Percentiles rank a stretch among this genome's conserved stretches.
Evolutionary conservation across 163 green algal species (phyloP).

Genomic region (Prototheca cutis): DNA sequence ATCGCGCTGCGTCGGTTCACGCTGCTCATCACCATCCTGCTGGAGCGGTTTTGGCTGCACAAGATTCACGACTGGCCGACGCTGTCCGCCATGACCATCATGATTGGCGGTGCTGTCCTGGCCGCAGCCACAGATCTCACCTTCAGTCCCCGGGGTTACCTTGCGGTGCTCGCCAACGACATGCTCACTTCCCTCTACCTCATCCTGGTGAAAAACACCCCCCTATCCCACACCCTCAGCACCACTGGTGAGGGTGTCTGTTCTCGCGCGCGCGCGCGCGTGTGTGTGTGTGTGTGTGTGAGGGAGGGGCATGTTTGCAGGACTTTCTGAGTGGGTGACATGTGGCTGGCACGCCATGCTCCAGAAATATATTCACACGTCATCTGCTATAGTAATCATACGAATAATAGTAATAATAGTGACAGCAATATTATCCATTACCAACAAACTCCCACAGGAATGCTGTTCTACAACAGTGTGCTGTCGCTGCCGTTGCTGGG

Average conservation of each 20-base stretch:
- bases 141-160: conserved; percentile 50
- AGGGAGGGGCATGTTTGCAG: too few species aligned
- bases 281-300: too few species aligned
- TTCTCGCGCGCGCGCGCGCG: too few species aligned
- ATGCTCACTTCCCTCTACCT: conserved; percentile 56
- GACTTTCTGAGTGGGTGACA: too few species aligned
- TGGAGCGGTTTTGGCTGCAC: conserved; percentile 46
- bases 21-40: conserved; percentile 54
- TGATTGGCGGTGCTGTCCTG: conserved; percentile 53
- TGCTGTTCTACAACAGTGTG: conserved; percentile 62
- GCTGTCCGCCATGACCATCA: conserved; percentile 43
- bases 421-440: too few species aligned
- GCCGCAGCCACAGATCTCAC: conserved; percentile 53
- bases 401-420: too few species aligned
- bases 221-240: conserved; percentile 31
- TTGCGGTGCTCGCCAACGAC: conserved; percentile 52
- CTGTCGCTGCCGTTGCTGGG: conserved; percentile 48
- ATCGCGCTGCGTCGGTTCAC: conserved; percentile 67
- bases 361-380: too few species aligned
- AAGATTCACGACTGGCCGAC: conserved; percentile 49
- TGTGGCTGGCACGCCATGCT: too few species aligned
- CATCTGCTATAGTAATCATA: too few species aligned
- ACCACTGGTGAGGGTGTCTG: conserved; percentile 6
- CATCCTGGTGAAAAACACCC: conserved; percentile 59
- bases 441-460: conserved; percentile 11